Evolutionary conservation across 768 basidiomycete genomes (phyloP).

Genomic region (Cubamyces lactineus): DNA sequence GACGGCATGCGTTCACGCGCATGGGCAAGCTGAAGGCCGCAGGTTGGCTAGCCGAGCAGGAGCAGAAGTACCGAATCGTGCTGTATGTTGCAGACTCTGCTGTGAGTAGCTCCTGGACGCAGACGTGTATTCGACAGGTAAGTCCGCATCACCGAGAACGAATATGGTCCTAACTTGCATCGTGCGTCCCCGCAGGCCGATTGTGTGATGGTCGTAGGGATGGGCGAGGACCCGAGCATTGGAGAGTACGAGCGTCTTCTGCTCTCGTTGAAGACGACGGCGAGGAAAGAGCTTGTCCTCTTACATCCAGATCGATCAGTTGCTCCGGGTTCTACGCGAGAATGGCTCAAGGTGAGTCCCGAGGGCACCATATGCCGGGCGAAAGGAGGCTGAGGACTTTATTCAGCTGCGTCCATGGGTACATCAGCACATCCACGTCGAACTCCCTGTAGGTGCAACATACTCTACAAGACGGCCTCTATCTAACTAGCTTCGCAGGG

Average conservation of each 20-base stretch:
- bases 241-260: slow-evolving; percentile 96
- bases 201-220: slow-evolving; percentile 90
- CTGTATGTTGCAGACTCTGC: slow-evolving; percentile 97
- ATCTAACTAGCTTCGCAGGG: slow-evolving; percentile 49
- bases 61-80: slow-evolving; percentile 91
- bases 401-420: slow-evolving; percentile 90
- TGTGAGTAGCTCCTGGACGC: slow-evolving; percentile 95
- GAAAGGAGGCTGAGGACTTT: not conserved
- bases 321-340: slow-evolving; percentile 86
- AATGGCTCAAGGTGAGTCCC: slow-evolving; percentile 84
- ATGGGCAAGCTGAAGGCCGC: slow-evolving; percentile 98
- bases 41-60: slow-evolving; percentile 93
- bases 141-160: slow-evolving; percentile 19
- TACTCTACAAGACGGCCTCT: slow-evolving; percentile 3
- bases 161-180: not conserved
- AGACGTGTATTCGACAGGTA: slow-evolving; percentile 95
- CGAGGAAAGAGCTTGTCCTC: slow-evolving; percentile 94
- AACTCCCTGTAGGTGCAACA: slow-evolving; percentile 64
- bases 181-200: slow-evolving; percentile 61
- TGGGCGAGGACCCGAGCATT: slow-evolving; percentile 87
- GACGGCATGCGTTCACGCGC: slow-evolving; percentile 91
- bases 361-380: not conserved
- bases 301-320: slow-evolving; percentile 92
- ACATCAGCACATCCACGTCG: slow-evolving; percentile 94
- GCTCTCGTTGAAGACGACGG: slow-evolving; percentile 95